These are phyloP conservation scores for Aurantiochytrium sp. DNA, from an alignment of 108 stramenopile genomes.

Conservation along the genomic window DNA sequence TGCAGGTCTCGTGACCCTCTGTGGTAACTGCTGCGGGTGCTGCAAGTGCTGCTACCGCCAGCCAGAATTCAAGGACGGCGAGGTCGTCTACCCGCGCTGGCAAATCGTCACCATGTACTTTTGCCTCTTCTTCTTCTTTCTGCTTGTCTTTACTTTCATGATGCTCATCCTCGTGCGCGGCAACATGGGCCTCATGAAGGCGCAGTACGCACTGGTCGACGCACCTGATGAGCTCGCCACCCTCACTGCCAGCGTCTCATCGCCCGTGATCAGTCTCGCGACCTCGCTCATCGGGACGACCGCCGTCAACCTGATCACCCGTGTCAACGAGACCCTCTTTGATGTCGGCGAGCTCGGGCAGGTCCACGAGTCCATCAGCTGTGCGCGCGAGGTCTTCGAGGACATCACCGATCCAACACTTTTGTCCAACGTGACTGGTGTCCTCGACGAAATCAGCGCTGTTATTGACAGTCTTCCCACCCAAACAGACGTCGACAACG, in stretches of 20 bases:
- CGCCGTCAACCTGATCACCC: neutral
- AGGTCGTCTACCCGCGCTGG: neutral
- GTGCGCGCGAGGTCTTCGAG: neutral
- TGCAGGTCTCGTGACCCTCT: neutral
- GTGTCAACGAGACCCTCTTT: neutral
- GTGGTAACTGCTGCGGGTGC: neutral
- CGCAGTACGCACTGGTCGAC: neutral
- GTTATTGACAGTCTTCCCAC: neutral
- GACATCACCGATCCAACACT: neutral
- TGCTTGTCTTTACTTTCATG: neutral
- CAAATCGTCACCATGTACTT: neutral
- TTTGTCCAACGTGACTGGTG: neutral
- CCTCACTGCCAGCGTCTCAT: neutral
- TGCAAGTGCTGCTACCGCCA: neutral
- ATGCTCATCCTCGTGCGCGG: neutral
- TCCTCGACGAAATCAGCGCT: neutral
- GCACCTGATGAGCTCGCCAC: neutral
- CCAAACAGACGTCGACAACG: neutral
- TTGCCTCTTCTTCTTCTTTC: neutral
- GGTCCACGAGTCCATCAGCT: neutral
- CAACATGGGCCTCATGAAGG: neutral
- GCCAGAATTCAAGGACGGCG: neutral
- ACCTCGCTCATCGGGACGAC: neutral
- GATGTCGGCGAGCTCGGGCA: neutral
- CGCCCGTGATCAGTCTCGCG: neutral